Evolutionary conservation across 2,329 filamentous ascomycete species (phyloP).

Genomic region (Colletotrichum paranaense): DNA sequence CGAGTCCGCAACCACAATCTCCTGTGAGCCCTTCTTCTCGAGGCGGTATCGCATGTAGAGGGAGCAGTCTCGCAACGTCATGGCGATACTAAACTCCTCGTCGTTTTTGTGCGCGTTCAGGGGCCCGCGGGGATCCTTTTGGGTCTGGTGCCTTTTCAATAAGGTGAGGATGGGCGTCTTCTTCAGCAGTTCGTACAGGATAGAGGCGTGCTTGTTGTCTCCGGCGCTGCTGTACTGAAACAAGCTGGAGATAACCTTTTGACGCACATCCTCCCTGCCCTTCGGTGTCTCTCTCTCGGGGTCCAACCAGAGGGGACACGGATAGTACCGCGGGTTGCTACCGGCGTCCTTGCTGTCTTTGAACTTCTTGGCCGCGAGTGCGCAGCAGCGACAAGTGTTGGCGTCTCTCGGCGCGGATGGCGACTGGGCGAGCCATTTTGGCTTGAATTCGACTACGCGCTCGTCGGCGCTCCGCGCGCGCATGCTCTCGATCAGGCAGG

Average conservation of each 20-base stretch:
- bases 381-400: constrained; percentile 80
- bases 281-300: neutral
- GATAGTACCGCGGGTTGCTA: constrained; percentile 25
- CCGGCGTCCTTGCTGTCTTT: constrained; percentile 25
- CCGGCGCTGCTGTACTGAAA: constrained; percentile 12
- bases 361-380: constrained; percentile 59
- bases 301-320: constrained; percentile 35
- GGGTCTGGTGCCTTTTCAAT: constrained; percentile 45
- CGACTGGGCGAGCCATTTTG: constrained; percentile 85
- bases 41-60: constrained; percentile 68
- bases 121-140: constrained; percentile 56
- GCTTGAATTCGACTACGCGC: constrained; percentile 78
- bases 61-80: constrained; percentile 85
- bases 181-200: constrained; percentile 18
- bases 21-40: neutral
- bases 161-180: neutral
- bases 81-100: constrained; percentile 72
- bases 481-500: constrained; percentile 82
- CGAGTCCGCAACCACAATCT: constrained; percentile 35
- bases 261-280: constrained; percentile 3
- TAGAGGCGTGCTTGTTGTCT: constrained; percentile 15
- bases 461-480: constrained; percentile 43
- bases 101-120: constrained; percentile 53
- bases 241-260: constrained; percentile 5
- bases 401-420: constrained; percentile 74